phyloP scores from a whole-genome alignment of 805 yeast genomes.

The Zygosaccharomyces gambellarensis region DNA sequence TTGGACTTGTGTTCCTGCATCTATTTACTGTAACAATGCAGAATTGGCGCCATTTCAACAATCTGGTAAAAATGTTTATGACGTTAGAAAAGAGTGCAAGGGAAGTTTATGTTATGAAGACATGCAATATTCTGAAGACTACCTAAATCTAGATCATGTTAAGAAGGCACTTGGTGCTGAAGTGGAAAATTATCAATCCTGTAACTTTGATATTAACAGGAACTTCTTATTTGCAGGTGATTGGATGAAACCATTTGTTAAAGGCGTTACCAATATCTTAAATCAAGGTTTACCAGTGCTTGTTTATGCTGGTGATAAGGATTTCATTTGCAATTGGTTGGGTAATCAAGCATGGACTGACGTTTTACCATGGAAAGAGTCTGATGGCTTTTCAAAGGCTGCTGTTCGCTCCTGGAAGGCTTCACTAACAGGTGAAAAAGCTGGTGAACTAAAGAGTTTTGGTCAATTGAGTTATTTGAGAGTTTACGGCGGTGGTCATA shows the following conservation, averaged over 20 bases:
- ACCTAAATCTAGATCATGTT: conserved; percentile 72
- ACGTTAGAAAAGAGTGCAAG: conserved; percentile 77
- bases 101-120: conserved; percentile 74
- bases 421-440: conserved; percentile 43
- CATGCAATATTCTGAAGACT: conserved; percentile 67
- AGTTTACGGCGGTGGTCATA: conserved; percentile 88
- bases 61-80: conserved; percentile 90
- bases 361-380: conserved; percentile 61
- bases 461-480: conserved; percentile 76
- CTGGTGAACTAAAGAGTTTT: conserved; percentile 64
- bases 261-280: conserved; percentile 63
- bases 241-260: conserved; percentile 87
- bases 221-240: conserved; percentile 85
- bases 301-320: conserved; percentile 94
- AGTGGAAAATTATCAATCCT: conserved; percentile 68
- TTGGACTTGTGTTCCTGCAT: conserved; percentile 88
- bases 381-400: conserved; percentile 47
- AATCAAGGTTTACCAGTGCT: conserved; percentile 75
- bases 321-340: conserved; percentile 94
- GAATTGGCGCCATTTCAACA: conserved; percentile 75
- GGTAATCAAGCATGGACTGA: conserved; percentile 88
- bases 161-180: conserved; percentile 85
- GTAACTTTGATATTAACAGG: conserved; percentile 73
- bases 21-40: conserved; percentile 81
- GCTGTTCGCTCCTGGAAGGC: conserved; percentile 44